phyloP scores from a whole-genome alignment of 495 filamentous ascomycete genomes.

The Aspergillus affinis region DNA sequence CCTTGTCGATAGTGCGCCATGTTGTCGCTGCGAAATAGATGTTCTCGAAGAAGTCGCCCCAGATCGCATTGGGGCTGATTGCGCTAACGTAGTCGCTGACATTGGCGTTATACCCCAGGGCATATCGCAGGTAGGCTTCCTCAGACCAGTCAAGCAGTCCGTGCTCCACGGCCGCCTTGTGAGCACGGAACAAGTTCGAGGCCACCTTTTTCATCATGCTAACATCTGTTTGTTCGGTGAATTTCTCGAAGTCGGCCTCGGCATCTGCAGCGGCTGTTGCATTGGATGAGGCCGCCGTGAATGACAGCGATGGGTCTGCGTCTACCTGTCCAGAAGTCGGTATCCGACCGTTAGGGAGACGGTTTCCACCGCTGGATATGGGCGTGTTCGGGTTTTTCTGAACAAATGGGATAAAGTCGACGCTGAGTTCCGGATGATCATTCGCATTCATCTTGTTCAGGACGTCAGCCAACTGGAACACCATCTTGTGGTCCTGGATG shows the following conservation, averaged over 20 bases:
- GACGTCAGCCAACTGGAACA: constrained; percentile 60
- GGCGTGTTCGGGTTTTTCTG: constrained; percentile 55
- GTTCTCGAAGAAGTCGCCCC: constrained; percentile 41
- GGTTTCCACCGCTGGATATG: constrained; percentile 50
- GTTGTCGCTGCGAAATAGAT: constrained; percentile 60
- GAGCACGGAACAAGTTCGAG: constrained; percentile 62
- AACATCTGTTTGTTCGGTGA: constrained; percentile 20
- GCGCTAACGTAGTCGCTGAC: constrained; percentile 50
- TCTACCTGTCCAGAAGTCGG: constrained; percentile 36
- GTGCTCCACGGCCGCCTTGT: constrained; percentile 44
- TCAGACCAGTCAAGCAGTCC: constrained; percentile 57
- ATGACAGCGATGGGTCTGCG: constrained; percentile 32
- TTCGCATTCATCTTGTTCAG: constrained; percentile 56
- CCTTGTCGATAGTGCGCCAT: constrained; percentile 67
- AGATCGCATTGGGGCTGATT: constrained; percentile 21
- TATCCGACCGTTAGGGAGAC: constrained; percentile 48
- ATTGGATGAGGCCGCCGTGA: constrained; percentile 30
- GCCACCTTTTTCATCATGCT: constrained; percentile 46
- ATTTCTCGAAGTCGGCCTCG: constrained; percentile 31
- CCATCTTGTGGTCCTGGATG: constrained; percentile 58
- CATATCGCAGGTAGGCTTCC: constrained; percentile 59
- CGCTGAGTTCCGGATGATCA: constrained; percentile 47
- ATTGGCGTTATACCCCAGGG: constrained; percentile 53
- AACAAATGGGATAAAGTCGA: constrained; percentile 67
- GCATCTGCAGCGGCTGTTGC: constrained; percentile 38